phyloP scores from a whole-genome alignment of 306 rosid species.

The Prunus mume region DNA sequence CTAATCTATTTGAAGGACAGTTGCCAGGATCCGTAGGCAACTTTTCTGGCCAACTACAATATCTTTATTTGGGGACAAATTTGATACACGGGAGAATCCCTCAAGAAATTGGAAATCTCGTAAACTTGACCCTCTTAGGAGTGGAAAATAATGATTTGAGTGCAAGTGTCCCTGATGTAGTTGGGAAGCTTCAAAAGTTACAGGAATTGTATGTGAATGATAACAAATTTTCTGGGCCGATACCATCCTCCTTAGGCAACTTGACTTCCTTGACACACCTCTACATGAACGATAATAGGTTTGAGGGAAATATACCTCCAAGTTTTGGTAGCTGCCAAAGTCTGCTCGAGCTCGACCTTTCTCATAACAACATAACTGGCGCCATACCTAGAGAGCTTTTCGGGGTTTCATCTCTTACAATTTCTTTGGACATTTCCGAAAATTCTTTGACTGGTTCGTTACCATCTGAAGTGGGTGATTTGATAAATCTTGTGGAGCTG shows the following conservation, averaged over 20 bases:
- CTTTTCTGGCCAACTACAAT: too few species aligned
- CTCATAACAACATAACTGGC: background rate
- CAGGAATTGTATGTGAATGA: fast-evolving
- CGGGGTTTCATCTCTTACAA: background rate
- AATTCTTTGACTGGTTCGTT: background rate
- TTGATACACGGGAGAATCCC: too few species aligned
- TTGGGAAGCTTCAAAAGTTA: slow-evolving; percentile 20
- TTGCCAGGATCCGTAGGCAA: too few species aligned
- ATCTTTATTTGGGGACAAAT: too few species aligned
- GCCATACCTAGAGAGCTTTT: background rate
- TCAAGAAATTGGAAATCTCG: background rate
- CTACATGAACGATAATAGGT: slow-evolving; percentile 1
- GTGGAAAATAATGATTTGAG: background rate
- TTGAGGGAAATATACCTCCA: slow-evolving; percentile 27
- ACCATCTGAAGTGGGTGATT: background rate
- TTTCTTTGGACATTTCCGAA: background rate
- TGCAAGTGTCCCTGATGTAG: background rate
- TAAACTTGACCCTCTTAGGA: background rate
- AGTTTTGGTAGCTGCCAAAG: slow-evolving; percentile 24
- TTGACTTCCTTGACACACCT: slow-evolving; percentile 18
- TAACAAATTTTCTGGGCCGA: slow-evolving; percentile 19
- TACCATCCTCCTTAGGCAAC: slow-evolving; percentile 29
- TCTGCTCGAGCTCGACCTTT: background rate
- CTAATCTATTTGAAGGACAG: too few species aligned
- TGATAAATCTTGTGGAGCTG: background rate